Percentiles rank a stretch among this genome's conserved stretches.
These are phyloP conservation scores for Globisporangium abappressorium DNA, from an alignment of 352 stramenopile species.

Conservation along the genomic window DNA sequence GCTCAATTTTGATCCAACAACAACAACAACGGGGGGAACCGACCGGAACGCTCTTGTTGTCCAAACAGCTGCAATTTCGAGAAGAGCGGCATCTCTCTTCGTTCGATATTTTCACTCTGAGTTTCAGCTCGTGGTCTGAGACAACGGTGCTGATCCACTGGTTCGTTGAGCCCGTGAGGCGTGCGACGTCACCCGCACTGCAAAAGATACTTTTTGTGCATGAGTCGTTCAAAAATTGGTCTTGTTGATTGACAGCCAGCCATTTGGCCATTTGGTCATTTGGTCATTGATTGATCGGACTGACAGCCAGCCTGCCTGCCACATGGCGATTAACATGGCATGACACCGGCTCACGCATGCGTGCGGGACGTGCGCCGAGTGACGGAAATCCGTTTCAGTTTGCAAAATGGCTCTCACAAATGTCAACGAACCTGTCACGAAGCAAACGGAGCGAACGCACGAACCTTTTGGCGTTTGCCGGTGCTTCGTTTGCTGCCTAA, in stretches of 20 bases:
- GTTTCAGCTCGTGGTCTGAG: neutral
- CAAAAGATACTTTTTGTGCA: slow-evolving; percentile 2
- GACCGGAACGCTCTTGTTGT: neutral
- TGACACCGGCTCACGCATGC: neutral
- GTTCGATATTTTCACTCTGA: slow-evolving; percentile 1
- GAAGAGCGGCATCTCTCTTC: neutral
- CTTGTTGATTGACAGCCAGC: neutral
- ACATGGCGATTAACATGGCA: neutral
- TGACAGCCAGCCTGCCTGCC: neutral
- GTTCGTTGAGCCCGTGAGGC: neutral
- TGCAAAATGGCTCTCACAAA: neutral
- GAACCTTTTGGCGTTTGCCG: neutral
- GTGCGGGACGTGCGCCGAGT: neutral
- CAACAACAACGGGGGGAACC: too few species aligned
- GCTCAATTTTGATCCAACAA: neutral
- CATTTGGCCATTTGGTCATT: neutral
- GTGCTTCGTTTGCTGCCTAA: neutral
- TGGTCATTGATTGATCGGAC: neutral
- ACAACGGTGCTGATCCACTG: neutral
- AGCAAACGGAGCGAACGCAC: neutral
- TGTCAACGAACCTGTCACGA: neutral
- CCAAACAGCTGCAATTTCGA: neutral
- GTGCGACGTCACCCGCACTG: neutral
- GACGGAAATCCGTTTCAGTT: neutral
- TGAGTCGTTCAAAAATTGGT: neutral